These are phyloP conservation scores for Sicyos edulis DNA, from an alignment of 306 rosid species.

Conservation along the genomic window DNA sequence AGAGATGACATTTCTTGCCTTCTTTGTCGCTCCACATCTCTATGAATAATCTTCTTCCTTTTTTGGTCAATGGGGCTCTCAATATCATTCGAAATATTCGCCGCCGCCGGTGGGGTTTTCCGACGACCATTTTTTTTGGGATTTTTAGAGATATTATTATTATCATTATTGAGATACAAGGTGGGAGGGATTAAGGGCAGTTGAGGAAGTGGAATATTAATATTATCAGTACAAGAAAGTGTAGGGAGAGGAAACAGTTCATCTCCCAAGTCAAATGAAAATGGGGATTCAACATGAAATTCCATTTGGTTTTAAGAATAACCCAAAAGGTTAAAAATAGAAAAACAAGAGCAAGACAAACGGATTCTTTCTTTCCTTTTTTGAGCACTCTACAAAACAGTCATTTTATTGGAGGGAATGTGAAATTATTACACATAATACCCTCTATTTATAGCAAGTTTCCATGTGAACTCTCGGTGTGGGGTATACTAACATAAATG, in stretches of 20 bases:
- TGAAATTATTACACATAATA: too few species aligned
- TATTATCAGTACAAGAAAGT: background rate
- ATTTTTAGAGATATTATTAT: background rate
- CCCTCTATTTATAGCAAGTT: too few species aligned
- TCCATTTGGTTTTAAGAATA: background rate
- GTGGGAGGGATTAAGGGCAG: too few species aligned
- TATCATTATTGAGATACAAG: too few species aligned
- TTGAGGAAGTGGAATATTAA: background rate
- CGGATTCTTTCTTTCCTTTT: too few species aligned
- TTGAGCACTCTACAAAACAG: too few species aligned
- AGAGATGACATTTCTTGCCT: constrained; percentile 47
- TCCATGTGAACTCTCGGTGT: too few species aligned
- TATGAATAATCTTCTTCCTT: constrained; percentile 33
- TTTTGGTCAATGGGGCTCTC: constrained; percentile 1
- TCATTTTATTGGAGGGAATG: too few species aligned
- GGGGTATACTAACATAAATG: too few species aligned
- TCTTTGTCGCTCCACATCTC: constrained; percentile 43
- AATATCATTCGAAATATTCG: background rate
- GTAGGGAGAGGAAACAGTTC: background rate
- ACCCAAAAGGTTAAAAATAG: too few species aligned
- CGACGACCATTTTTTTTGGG: background rate
- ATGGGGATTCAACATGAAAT: background rate
- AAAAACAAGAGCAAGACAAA: too few species aligned
- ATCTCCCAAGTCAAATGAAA: background rate
- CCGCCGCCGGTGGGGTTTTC: background rate